These are phyloP conservation scores for Oldenlandia corymbosa DNA, from an alignment of 257 asterid genomes.

Conservation along the genomic window DNA sequence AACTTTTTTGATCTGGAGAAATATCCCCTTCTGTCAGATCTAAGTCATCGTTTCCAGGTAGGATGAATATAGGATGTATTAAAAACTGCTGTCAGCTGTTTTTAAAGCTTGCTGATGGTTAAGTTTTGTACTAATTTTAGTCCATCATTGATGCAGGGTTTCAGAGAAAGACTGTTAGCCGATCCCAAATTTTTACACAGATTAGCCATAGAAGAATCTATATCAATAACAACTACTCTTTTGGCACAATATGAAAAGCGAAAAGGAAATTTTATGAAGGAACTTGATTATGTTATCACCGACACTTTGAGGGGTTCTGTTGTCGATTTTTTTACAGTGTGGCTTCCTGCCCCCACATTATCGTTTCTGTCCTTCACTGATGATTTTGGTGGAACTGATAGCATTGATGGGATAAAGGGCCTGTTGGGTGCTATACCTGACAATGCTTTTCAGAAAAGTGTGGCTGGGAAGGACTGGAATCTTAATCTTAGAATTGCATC, in stretches of 20 bases:
- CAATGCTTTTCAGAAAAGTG: constrained; percentile 83
- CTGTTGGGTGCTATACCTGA: constrained; percentile 93
- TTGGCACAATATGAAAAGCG: constrained; percentile 87
- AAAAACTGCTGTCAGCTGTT: neutral
- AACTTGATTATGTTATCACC: constrained; percentile 82
- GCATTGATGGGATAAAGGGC: constrained; percentile 67
- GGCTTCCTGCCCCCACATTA: constrained; percentile 97
- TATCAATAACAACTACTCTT: constrained; percentile 85
- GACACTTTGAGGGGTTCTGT: constrained; percentile 75
- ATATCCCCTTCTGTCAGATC: constrained; percentile 67
- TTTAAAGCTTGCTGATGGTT: neutral
- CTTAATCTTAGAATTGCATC: constrained; percentile 79
- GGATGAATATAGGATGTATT: neutral
- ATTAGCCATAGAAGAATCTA: constrained; percentile 93
- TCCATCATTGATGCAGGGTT: constrained; percentile 59
- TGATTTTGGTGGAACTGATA: constrained; percentile 42
- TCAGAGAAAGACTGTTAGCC: constrained; percentile 85
- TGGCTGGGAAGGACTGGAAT: constrained; percentile 77
- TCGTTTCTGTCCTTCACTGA: constrained; percentile 58
- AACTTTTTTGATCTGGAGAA: constrained; percentile 83
- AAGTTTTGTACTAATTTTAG: constrained; percentile 9
- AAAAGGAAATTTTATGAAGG: constrained; percentile 74
- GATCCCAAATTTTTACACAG: constrained; percentile 86
- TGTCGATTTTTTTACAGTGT: constrained; percentile 92
- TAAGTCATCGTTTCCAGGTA: constrained; percentile 79